Evolutionary conservation across 2,329 filamentous ascomycete genomes (phyloP).

Genomic region (Aspergillus sp.): DNA sequence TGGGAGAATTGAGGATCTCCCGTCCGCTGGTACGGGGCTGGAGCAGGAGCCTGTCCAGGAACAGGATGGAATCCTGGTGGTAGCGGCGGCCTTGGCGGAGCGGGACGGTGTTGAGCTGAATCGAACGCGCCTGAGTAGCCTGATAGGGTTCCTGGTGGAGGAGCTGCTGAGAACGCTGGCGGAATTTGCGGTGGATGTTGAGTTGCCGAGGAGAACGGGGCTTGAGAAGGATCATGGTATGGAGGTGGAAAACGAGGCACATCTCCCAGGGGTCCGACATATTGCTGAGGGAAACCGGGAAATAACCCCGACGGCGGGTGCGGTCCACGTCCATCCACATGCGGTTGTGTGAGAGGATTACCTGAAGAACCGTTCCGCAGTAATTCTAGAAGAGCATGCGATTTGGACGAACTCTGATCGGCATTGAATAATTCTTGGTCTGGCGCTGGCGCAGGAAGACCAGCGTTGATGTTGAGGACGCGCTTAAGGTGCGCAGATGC

Average conservation of each 20-base stretch:
- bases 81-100: slow-evolving; percentile 18
- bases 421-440: slow-evolving; percentile 19
- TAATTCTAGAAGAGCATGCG: slow-evolving; percentile 57
- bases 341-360: slow-evolving; percentile 25
- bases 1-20: slow-evolving; percentile 47
- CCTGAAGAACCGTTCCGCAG: slow-evolving; percentile 45
- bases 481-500: slow-evolving; percentile 54
- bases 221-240: slow-evolving; percentile 15
- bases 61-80: slow-evolving; percentile 14
- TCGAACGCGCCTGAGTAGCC: slow-evolving; percentile 22
- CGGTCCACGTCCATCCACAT: slow-evolving; percentile 51
- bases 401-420: slow-evolving; percentile 40
- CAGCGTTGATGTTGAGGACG: slow-evolving; percentile 41
- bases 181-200: slow-evolving; percentile 11
- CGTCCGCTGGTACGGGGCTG: slow-evolving; percentile 49
- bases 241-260: slow-evolving; percentile 23
- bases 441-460: slow-evolving; percentile 13
- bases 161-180: slow-evolving; percentile 10
- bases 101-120: slow-evolving; percentile 23
- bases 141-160: slow-evolving; percentile 20
- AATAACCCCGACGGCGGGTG: slow-evolving; percentile 54
- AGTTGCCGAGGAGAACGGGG: slow-evolving; percentile 10
- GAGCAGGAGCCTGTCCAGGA: slow-evolving; percentile 25
- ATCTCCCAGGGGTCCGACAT: slow-evolving; percentile 24
- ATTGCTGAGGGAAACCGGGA: slow-evolving; percentile 38